Conservation (phyloP, 768 basidiomycete genomes). For the Auricularia heimuer region DNA sequence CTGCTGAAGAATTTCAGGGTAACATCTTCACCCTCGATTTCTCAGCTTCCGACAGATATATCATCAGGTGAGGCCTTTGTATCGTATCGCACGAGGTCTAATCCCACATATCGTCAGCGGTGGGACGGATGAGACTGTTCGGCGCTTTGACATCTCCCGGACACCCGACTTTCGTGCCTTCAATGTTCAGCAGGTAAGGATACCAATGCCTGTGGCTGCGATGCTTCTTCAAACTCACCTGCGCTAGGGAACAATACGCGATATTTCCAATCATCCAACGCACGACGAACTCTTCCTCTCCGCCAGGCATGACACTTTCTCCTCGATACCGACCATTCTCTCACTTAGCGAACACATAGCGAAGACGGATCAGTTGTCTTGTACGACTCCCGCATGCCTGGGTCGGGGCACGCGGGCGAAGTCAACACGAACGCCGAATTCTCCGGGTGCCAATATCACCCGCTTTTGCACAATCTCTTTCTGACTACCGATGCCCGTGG, state of each 20-base stretch:
- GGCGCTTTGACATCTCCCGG: constrained; percentile 5
- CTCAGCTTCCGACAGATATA: constrained; percentile 51
- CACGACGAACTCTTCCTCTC: constrained; percentile 4
- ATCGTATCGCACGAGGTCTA: background rate
- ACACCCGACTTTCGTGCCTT: background rate
- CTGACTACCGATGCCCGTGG: constrained; percentile 52
- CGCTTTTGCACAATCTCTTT: constrained; percentile 57
- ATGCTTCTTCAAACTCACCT: background rate
- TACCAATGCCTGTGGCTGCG: background rate
- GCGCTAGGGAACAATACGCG: background rate
- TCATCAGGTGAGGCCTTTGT: constrained; percentile 48
- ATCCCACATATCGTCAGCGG: background rate
- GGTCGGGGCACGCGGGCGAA: constrained; percentile 25
- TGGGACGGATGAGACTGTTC: constrained; percentile 3
- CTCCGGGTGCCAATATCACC: constrained; percentile 59
- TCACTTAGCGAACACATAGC: background rate
- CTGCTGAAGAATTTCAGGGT: constrained; percentile 28
- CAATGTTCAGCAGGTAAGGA: background rate
- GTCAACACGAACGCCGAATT: constrained; percentile 42
- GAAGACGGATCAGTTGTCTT: constrained; percentile 2
- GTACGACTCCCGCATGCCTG: constrained; percentile 1
- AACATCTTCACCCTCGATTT: constrained; percentile 67
- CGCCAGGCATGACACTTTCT: background rate
- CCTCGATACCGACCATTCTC: too few relatives aligned
- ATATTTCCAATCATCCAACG: background rate